A percentile compares a stretch with the other conserved stretches of the same genome.
Conservation (phyloP, 257 asterid genomes). For the Nicotiana undulata region DNA sequence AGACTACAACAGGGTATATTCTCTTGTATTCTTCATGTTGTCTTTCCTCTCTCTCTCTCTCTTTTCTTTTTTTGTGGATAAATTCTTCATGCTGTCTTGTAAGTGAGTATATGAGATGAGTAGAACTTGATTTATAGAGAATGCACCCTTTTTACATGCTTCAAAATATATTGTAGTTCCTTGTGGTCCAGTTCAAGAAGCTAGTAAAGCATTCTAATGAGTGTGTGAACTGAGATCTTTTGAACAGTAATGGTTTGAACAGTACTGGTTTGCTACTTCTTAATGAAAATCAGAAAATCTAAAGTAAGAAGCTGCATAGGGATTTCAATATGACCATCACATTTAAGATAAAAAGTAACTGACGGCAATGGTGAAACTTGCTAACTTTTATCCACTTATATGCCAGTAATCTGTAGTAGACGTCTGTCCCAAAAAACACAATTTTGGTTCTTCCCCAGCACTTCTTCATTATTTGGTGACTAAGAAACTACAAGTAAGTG, state of each 20-base stretch:
- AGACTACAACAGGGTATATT: conserved; percentile 84
- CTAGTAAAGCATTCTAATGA: background rate
- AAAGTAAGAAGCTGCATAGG: background rate
- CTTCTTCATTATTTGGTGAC: background rate
- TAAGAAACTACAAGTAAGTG: background rate
- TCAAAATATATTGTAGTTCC: background rate
- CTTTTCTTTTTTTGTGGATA: background rate
- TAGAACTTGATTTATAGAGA: background rate
- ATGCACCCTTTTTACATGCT: background rate
- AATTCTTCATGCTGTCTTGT: background rate
- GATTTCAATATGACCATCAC: background rate
- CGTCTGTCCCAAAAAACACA: background rate
- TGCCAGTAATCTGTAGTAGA: background rate
- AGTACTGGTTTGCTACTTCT: background rate
- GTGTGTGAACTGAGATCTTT: background rate
- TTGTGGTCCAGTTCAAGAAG: background rate
- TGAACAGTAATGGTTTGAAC: background rate
- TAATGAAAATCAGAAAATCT: background rate
- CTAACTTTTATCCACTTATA: background rate
- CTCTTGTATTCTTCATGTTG: background rate
- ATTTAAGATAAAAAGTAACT: background rate
- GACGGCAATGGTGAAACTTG: background rate
- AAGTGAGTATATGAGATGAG: background rate
- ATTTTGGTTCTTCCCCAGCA: background rate
- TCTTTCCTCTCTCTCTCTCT: background rate